Percentiles rank a stretch among this genome's conserved stretches.
phyloP scores from a whole-genome alignment of 306 rosid genomes.

The Datisca glomerata region DNA sequence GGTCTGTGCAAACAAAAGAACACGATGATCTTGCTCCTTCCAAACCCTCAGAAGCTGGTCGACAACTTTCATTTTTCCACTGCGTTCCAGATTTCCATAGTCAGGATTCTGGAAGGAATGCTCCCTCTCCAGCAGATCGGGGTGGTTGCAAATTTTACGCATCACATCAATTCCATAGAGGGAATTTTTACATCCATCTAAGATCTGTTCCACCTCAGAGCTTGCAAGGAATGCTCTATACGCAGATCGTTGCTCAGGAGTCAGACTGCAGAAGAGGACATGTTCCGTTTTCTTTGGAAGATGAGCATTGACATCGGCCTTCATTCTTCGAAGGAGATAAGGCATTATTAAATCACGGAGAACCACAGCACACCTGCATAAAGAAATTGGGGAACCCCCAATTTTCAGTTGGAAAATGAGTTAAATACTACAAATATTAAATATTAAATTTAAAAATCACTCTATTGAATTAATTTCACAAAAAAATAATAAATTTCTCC shows the following conservation, averaged over 20 bases:
- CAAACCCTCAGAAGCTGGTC: slow-evolving; percentile 88
- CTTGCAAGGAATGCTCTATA: slow-evolving; percentile 98
- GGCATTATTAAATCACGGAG: slow-evolving; percentile 96
- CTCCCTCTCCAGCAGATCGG: slow-evolving; percentile 97
- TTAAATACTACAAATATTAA: too few relatives aligned
- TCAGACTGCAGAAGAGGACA: slow-evolving; percentile 92
- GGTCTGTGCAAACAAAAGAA: slow-evolving; percentile 86
- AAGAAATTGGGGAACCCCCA: slow-evolving; percentile 11
- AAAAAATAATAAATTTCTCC: too few relatives aligned
- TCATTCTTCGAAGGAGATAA: slow-evolving; percentile 94
- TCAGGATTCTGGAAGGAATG: slow-evolving; percentile 69
- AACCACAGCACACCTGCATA: slow-evolving; percentile 89
- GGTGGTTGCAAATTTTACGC: slow-evolving; percentile 98
- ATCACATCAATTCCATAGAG: slow-evolving; percentile 92
- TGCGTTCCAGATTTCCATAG: slow-evolving; percentile 88
- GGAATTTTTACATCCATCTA: slow-evolving; percentile 78
- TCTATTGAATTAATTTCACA: too few relatives aligned
- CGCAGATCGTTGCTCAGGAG: slow-evolving; percentile 70
- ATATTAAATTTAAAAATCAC: too few relatives aligned
- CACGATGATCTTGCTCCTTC: slow-evolving; percentile 97
- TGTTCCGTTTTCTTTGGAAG: slow-evolving; percentile 98
- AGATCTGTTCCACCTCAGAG: slow-evolving; percentile 86
- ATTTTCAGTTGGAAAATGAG: too few relatives aligned
- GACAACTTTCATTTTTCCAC: slow-evolving; percentile 95
- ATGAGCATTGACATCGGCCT: slow-evolving; percentile 87